Evolutionary conservation across 1,139 yeast genomes (phyloP).

Genomic region (Saccharomyces hybrid): DNA sequence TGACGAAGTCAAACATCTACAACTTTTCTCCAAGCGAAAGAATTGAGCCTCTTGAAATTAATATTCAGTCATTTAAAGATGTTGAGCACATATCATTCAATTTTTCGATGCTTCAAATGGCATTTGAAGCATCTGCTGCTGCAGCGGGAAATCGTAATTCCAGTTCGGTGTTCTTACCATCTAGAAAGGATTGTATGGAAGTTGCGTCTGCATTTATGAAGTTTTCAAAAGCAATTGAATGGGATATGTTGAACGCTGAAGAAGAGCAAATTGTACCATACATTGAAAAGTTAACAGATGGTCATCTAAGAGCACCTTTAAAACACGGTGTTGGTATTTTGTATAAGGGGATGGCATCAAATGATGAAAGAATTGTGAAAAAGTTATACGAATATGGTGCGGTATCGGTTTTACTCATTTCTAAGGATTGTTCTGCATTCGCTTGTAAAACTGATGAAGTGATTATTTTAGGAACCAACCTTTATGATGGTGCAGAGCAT

Average conservation of each 20-base stretch:
- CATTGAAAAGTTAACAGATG: constrained; percentile 42
- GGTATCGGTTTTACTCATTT: constrained; percentile 47
- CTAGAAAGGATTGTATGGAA: constrained; percentile 48
- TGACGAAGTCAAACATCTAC: constrained; percentile 46
- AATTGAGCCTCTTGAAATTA: constrained; percentile 48
- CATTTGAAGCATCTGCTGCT: constrained; percentile 31
- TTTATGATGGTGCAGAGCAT: constrained; percentile 66
- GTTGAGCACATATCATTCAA: constrained; percentile 44
- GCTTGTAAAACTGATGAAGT: constrained; percentile 50
- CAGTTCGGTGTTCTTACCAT: constrained; percentile 46
- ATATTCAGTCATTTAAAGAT: constrained; percentile 44
- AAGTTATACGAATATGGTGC: constrained; percentile 43
- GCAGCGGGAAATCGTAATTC: neutral
- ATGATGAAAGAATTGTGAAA: constrained; percentile 49
- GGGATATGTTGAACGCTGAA: constrained; percentile 33
- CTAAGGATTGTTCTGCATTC: constrained; percentile 47
- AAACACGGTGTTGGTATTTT: constrained; percentile 61
- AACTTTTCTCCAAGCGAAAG: constrained; percentile 66
- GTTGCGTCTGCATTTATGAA: constrained; percentile 41
- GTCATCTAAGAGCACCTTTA: constrained; percentile 38
- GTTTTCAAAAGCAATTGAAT: constrained; percentile 33
- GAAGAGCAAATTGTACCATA: constrained; percentile 38
- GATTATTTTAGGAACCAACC: constrained; percentile 62
- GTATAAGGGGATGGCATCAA: constrained; percentile 49
- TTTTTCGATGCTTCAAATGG: constrained; percentile 44